A percentile compares a stretch with the other conserved stretches of the same genome.
Conservation (phyloP, 352 stramenopile species). For the Phytophthora crassamura region DNA sequence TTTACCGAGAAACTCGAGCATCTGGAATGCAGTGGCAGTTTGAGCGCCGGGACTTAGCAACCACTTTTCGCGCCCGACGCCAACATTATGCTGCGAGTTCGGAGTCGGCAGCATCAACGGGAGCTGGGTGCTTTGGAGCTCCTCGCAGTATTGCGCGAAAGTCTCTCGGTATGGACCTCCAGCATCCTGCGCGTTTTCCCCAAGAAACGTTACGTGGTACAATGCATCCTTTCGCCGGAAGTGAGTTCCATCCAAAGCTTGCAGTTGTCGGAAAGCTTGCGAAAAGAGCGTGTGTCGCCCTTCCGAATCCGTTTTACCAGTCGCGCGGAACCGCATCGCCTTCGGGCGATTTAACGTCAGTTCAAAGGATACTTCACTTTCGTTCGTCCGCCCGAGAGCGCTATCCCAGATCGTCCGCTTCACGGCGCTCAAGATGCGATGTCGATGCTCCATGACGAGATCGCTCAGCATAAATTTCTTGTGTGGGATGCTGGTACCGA, state of each 20-base stretch:
- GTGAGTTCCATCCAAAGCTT: slow-evolving; percentile 62
- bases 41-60: slow-evolving; percentile 85
- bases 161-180: slow-evolving; percentile 89
- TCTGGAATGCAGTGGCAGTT: slow-evolving; percentile 57
- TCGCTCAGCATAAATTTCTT: slow-evolving; percentile 37
- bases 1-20: slow-evolving; percentile 94
- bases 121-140: slow-evolving; percentile 80
- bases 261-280: slow-evolving; percentile 86
- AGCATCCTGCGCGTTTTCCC: slow-evolving; percentile 87
- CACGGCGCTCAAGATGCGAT: slow-evolving; percentile 76
- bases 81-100: slow-evolving; percentile 91
- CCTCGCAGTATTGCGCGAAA: slow-evolving; percentile 82
- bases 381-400: slow-evolving; percentile 61
- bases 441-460: slow-evolving; percentile 52
- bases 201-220: slow-evolving; percentile 88
- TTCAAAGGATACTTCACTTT: slow-evolving; percentile 54
- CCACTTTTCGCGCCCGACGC: slow-evolving; percentile 89
- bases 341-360: slow-evolving; percentile 83
- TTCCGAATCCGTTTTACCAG: slow-evolving; percentile 62
- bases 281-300: slow-evolving; percentile 80
- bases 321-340: slow-evolving; percentile 78
- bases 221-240: slow-evolving; percentile 75
- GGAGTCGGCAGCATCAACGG: slow-evolving; percentile 89
- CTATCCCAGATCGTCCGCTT: slow-evolving; percentile 81
- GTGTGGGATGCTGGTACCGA: neutral